Evolutionary conservation across 2,329 filamentous ascomycete species (phyloP), one percentile per base, ranked within the genome.

Genomic region (Venturia asperata): DNA sequence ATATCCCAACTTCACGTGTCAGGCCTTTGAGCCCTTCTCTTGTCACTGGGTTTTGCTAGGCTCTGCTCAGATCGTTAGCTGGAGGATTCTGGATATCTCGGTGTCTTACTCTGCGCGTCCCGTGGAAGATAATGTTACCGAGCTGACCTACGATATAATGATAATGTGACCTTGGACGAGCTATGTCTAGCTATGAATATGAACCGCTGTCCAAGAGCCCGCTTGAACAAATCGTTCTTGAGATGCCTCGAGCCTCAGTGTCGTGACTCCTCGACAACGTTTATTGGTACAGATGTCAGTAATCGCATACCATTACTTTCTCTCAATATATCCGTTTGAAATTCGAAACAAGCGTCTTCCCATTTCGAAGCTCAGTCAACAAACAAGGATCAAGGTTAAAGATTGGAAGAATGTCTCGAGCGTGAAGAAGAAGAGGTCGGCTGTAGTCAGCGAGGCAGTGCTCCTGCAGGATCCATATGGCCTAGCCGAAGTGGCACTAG

Each of bases 361-460:
- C 52, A 56, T 37, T 6, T 37, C 52, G n/a, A 19, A 56, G 30
- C 21, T 27, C 27, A 3, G 21, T 21, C 7, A 13, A 13, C 7
- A 27, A 49, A 49, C 47, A 49, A 49, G 52, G 52, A 56, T 34
- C 27, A 37, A 56, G 27, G 27, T 19, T 37, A 3, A 37, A 30
- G 30, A 56, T 56, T 7, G 7, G 47, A 49, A 10, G 47, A 27
- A 27, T 10, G n/a, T 21, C 11, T 27, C 21, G 6, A 24, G 47
- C 13, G 21, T 52, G 21, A 52, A 47, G 45, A 1, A 47, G 6
- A 21, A 47, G 3, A n/a, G 21, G 21, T 30, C 1, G 27, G 49
- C 13, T 55, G 49, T 55, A 55, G 49, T 34, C 24, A 55, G 49
- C 49, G 49, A 34, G 49, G 49, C 49, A 55, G 49, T 55, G 49